A percentile compares a stretch with the other conserved stretches of the same genome.
Conservation (phyloP, 2,329 filamentous ascomycete genomes). For the Botryotinia convoluta region DNA sequence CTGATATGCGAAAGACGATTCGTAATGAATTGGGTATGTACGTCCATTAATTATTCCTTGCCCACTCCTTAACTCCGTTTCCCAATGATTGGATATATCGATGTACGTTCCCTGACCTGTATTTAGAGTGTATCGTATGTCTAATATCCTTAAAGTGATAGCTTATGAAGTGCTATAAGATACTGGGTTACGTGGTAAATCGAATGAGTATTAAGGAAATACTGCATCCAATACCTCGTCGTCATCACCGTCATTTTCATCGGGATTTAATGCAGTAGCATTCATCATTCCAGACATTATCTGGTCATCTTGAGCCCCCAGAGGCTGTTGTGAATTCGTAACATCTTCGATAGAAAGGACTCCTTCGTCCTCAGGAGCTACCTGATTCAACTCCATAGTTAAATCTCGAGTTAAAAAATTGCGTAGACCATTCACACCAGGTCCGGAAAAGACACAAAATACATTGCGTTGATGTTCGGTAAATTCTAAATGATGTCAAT, state of each 20-base stretch:
- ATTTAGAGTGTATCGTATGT: not conserved
- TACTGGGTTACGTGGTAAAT: not conserved
- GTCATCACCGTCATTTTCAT: slow-evolving; percentile 11
- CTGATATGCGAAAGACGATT: not conserved
- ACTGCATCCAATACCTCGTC: slow-evolving; percentile 8
- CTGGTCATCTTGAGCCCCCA: slow-evolving; percentile 24
- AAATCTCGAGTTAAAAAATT: slow-evolving; percentile 74
- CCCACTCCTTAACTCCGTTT: slow-evolving; percentile 9
- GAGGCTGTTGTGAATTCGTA: slow-evolving; percentile 25
- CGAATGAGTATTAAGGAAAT: not conserved
- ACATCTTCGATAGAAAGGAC: slow-evolving; percentile 39
- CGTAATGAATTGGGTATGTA: slow-evolving; percentile 12
- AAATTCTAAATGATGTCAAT: slow-evolving; percentile 62
- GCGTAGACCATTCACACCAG: slow-evolving; percentile 74
- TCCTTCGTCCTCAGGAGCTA: slow-evolving; percentile 83
- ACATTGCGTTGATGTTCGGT: slow-evolving; percentile 92
- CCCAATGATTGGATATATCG: not conserved
- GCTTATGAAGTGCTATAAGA: not conserved
- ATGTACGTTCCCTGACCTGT: not conserved
- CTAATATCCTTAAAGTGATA: not conserved
- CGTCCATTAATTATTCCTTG: not conserved
- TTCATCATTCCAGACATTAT: slow-evolving; percentile 18
- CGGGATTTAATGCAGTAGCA: not conserved
- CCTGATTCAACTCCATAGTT: slow-evolving; percentile 50
- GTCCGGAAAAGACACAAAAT: slow-evolving; percentile 95